Percentiles rank a stretch among this genome's conserved stretches.
Evolutionary conservation across 2,329 filamentous ascomycete species (phyloP).

Genomic region (Colletotrichum sp.): DNA sequence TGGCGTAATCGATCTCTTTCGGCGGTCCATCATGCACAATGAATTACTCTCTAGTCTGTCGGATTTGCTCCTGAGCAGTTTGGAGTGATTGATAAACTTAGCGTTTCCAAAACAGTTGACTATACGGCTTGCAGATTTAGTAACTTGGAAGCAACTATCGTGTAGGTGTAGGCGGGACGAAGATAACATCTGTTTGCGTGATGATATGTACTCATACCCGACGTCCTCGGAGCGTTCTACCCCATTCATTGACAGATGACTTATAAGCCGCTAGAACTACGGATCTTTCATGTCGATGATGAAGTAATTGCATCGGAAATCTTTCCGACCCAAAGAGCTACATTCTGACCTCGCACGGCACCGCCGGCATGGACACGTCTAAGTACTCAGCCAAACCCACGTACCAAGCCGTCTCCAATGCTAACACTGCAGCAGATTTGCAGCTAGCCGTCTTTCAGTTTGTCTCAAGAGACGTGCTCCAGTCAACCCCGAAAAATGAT

Average conservation of each 20-base stretch:
- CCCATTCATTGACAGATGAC: neutral
- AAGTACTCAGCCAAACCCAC: neutral
- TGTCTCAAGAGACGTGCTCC: neutral
- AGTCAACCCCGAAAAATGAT: neutral
- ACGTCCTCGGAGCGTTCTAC: neutral
- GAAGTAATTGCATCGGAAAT: neutral
- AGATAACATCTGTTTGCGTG: neutral
- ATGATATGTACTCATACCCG: neutral
- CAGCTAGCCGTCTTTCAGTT: neutral
- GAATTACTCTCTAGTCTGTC: neutral
- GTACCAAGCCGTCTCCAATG: neutral
- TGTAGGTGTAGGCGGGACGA: neutral
- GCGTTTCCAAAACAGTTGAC: rapidly evolving
- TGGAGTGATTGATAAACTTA: neutral
- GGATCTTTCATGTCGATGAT: neutral
- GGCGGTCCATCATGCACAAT: neutral
- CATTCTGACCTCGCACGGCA: neutral
- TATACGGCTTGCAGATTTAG: neutral
- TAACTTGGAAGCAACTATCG: neutral
- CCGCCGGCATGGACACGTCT: neutral
- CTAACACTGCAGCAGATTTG: neutral
- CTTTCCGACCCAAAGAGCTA: neutral
- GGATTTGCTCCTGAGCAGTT: neutral
- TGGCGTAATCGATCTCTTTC: neutral
- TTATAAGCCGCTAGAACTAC: neutral